phyloP scores from a whole-genome alignment of 2,329 filamentous ascomycete species.

The Falciphora oryzae region DNA sequence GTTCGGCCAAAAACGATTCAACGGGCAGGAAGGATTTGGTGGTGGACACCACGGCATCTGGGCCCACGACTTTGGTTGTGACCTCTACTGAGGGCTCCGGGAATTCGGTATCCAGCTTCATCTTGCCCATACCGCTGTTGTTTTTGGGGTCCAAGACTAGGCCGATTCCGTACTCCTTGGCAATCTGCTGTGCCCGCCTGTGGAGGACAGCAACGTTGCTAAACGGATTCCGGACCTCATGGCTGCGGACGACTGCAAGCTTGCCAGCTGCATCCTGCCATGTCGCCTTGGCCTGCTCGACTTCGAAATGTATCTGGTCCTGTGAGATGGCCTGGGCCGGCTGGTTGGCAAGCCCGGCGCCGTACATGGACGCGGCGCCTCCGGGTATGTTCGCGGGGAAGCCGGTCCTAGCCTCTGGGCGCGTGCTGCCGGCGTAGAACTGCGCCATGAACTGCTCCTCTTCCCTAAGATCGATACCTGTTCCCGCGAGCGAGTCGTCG shows the following conservation, averaged over 20 bases:
- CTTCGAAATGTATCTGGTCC: constrained; percentile 58
- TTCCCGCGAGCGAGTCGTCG: constrained; percentile 76
- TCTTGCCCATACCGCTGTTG: constrained; percentile 37
- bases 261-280: constrained; percentile 61
- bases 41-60: constrained; percentile 55
- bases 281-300: constrained; percentile 58
- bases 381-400: constrained; percentile 51
- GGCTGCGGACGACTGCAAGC: constrained; percentile 53
- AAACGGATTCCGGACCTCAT: constrained; percentile 70
- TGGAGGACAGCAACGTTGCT: constrained; percentile 57
- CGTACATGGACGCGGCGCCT: constrained; percentile 54
- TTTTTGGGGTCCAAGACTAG: constrained; percentile 52
- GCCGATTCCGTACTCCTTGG: constrained; percentile 49
- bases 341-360: constrained; percentile 61
- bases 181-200: constrained; percentile 52
- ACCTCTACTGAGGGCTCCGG: constrained; percentile 48
- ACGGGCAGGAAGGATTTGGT: constrained; percentile 67
- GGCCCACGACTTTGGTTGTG: constrained; percentile 53
- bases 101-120: constrained; percentile 44
- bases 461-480: constrained; percentile 79
- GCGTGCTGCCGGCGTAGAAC: constrained; percentile 46
- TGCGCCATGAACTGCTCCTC: constrained; percentile 78
- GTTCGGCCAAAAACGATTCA: constrained; percentile 71
- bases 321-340: constrained; percentile 40
- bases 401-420: constrained; percentile 43